Base-by-base conservation (phyloP, 345 rosid genomes). In the Pugionium cornutum region DNA sequence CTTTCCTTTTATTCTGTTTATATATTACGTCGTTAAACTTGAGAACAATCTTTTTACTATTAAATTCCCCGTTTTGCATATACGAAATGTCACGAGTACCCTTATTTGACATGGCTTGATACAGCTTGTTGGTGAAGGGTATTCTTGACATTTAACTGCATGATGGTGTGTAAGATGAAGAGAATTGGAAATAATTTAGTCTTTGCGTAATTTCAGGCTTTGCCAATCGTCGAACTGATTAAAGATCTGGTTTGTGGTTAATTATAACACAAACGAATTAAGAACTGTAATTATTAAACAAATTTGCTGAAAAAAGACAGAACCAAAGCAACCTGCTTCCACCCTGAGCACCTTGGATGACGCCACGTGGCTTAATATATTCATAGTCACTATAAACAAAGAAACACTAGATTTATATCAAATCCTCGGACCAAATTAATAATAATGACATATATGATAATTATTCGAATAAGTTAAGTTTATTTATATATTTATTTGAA, bases 41-140 rank as follows among this genome's bases (percentile, higher is more conserved):
- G 35, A 56, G 60, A 49, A 41, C 54, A 55, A 47, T 34, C 29
- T 7, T 40, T 34, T 46, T 45, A 69, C 58, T 67, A 53, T 53
- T 28, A 60, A 71, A 58, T 53, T 33, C 42, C 53, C 46, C 55
- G 57, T 64, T 37, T 63, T 75, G 70, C 76, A 69, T 77, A 72
- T 77, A 53, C 52, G 40, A 68, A 75, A 78, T 78, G 81, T 64
- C 81, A 53, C 43, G 44, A 74, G 67, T 76, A 53, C 78, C 78
- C 75, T 78, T 44, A 43, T n/a, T 34, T 6, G 1, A 32, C 26
- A 52, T 69, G 68, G 51, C 48, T 63, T 37, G 62, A 36, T 48
- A 8, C 1, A 9, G 52, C 36, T 3, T 4, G 28, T 70, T 58
- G 52, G 59, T 58, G 41, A 59, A 48, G 72, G 75, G 76, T 74